phyloP scores from a whole-genome alignment of 306 rosid genomes.

The cucumber (Cucumis sativus) region Cucumber_9930_V3 NC_026658.2:25777501-25778000 shows the following conservation, averaged over 20 bases:
- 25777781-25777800: not conserved
- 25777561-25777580: too few species aligned
- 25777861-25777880: not conserved
- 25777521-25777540: too few species aligned
- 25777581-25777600: not conserved
- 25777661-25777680: not conserved
- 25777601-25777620: not conserved
- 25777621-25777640: not conserved
- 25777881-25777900: not conserved
- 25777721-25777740: not conserved
- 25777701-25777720: not conserved
- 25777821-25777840: not conserved
- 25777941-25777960: too few species aligned
- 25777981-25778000: too few species aligned
- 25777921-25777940: not conserved
- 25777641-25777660: not conserved
- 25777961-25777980: too few species aligned
- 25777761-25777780: not conserved
- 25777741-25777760: not conserved
- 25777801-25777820: not conserved
- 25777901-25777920: not conserved
- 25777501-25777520: too few species aligned
- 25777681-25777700: not conserved
- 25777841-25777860: not conserved
- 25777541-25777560: too few species aligned